Evolutionary conservation across 2,329 filamentous ascomycete species (phyloP), one percentile per base, ranked within the genome.

Genomic region (Sclerotiophoma versabilis): DNA sequence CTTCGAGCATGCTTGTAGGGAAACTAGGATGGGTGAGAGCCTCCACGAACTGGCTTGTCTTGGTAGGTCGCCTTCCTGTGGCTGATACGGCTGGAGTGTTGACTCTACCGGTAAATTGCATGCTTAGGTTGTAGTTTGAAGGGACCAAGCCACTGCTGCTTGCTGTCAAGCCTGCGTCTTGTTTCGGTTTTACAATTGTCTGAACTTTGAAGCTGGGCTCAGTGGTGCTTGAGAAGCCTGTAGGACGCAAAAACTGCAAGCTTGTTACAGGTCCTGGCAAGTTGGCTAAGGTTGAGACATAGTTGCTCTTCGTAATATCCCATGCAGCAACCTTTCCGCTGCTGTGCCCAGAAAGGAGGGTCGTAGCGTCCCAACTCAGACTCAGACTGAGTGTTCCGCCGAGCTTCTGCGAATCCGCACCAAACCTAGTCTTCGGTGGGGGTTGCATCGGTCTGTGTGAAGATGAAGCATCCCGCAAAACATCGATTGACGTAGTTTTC

Each of bases 201-300:
- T 80, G 77, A 19, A 84, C 75, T 14, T 83, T 79, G 62, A 84
- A 81, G 2, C 82, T 68, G 65, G 64, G 59, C 53, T 68, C 63
- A 15, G 44, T 51, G 56, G 66, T 33, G 62, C 69, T 60, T 23
- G 76, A 72, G 65, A 81, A 80, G 55, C 78, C 77, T 73, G 75
- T 80, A 0, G 90, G 86, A 9, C 86, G 83, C 23, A 91, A 79
- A 75, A 95, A 90, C n/a, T 81, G 72, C 20, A 98, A 69, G 64
- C 96, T 96, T 10, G 91, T 95, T 27, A 96, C 87, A 15, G 92
- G 87, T 3, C 91, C 89, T 48, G 92, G 92, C 52, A 96, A 82
- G 54, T 89, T 89, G 2, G 85, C 81, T 39, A 93, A 69, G 46
- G 88, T 86, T 3, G 86, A 84, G 1, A 84, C 83, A 58, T 90